These are phyloP conservation scores for Pleurozium schreberi DNA, from an alignment of 225 moss, liverwort and hornwort species.

Conservation along the genomic window DNA sequence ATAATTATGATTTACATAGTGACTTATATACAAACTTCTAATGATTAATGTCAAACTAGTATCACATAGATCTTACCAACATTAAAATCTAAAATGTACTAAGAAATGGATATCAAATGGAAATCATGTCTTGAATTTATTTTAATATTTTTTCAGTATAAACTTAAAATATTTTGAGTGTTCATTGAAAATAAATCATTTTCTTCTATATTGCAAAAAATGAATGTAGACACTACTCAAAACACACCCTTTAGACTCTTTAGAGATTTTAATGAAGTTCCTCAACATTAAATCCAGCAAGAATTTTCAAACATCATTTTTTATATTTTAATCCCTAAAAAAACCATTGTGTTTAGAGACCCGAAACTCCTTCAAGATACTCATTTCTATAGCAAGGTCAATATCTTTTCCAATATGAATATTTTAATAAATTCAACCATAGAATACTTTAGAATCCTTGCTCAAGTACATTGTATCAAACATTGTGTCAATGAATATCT, in stretches of 20 bases:
- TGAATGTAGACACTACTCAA: not conserved
- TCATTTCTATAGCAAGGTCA: too few species aligned
- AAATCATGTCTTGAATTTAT: too few species aligned
- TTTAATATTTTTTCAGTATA: too few species aligned
- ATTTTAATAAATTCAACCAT: too few species aligned
- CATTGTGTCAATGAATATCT: too few species aligned
- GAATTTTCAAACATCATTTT: not conserved
- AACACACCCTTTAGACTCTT: accelerated
- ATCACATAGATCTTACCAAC: not conserved
- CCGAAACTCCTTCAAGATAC: too few species aligned
- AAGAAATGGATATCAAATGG: not conserved
- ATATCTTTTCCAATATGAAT: too few species aligned
- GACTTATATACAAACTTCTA: not conserved
- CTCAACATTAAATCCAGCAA: accelerated
- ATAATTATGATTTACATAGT: not conserved
- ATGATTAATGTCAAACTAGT: not conserved
- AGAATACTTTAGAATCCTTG: too few species aligned
- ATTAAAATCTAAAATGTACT: not conserved
- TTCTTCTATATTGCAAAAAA: not conserved
- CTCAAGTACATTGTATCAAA: too few species aligned
- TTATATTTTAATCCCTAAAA: too few species aligned
- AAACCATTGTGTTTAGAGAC: too few species aligned
- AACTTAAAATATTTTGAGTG: not conserved
- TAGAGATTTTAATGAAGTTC: not conserved
- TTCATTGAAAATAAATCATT: not conserved